A percentile compares a stretch with the other conserved stretches of the same genome.
These are phyloP conservation scores for Phytophthora lateralis DNA, from an alignment of 352 stramenopile genomes.

Conservation along the genomic window DNA sequence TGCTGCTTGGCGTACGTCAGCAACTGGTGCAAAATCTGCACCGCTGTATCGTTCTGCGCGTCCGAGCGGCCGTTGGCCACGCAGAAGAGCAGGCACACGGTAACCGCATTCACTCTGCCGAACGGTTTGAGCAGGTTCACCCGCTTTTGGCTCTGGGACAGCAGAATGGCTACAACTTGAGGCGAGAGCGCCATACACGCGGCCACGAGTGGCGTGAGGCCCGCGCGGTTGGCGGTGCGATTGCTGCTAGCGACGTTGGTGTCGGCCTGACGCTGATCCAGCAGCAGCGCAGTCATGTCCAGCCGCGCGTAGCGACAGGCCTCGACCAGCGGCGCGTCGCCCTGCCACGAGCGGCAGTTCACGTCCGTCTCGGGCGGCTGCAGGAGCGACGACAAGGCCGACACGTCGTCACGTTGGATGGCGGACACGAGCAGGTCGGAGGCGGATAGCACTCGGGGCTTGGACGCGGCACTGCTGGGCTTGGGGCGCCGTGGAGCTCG, in stretches of 20 bases:
- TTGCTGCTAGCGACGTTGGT: conserved; percentile 48
- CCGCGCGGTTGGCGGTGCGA: conserved; percentile 39
- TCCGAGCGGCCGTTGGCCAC: conserved; percentile 59
- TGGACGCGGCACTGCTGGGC: neutral
- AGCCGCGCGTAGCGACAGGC: conserved; percentile 57
- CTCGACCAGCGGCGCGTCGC: conserved; percentile 59
- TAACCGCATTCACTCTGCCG: conserved; percentile 45
- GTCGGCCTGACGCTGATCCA: conserved; percentile 33
- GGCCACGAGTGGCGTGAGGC: conserved; percentile 53
- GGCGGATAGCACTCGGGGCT: neutral
- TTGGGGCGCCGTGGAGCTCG: neutral
- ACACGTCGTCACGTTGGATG: conserved; percentile 32
- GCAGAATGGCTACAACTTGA: conserved; percentile 44
- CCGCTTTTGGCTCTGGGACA: conserved; percentile 17
- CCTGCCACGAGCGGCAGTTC: conserved; percentile 42
- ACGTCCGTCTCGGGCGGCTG: conserved; percentile 35
- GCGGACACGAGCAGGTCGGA: conserved; percentile 27
- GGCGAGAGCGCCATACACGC: conserved; percentile 61
- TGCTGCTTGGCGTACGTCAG: conserved; percentile 44
- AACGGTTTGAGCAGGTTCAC: conserved; percentile 47
- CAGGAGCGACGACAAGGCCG: conserved; percentile 35
- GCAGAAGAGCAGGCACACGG: conserved; percentile 53
- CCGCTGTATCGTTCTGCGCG: conserved; percentile 43
- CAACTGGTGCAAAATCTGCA: conserved; percentile 47
- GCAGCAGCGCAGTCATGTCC: conserved; percentile 43